Conservation (phyloP, 805 yeast genomes). For the Groenewaldozyma tartarivorans region DNA sequence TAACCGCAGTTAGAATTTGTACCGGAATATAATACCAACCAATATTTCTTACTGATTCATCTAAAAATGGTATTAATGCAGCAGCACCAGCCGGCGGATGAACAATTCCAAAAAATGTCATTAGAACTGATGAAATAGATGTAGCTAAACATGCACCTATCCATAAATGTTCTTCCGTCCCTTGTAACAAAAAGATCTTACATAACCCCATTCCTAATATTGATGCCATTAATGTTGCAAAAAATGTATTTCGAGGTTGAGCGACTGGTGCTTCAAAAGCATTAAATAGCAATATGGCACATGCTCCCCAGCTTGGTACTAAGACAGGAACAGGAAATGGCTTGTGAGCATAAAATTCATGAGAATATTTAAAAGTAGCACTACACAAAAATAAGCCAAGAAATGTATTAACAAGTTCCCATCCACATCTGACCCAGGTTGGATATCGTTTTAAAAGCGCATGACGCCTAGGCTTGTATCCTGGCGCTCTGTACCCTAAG, state of each 20-base stretch:
- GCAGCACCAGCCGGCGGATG: conserved; percentile 73
- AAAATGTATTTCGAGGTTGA: conserved; percentile 51
- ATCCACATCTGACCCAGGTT: conserved; percentile 5
- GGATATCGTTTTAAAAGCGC: too few relatives aligned
- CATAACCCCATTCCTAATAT: conserved; percentile 45
- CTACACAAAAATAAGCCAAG: conserved; percentile 21
- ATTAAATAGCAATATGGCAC: conserved; percentile 51
- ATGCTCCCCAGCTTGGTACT: conserved; percentile 41
- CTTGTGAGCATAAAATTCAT: conserved; percentile 14
- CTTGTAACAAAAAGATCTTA: conserved; percentile 41
- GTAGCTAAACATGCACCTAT: conserved; percentile 50
- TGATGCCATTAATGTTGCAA: conserved; percentile 48
- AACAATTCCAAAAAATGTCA: conserved; percentile 45
- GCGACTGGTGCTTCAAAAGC: conserved; percentile 48
- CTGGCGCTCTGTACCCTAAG: conserved; percentile 17
- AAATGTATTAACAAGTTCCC: conserved; percentile 19
- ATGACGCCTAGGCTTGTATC: conserved; percentile 10
- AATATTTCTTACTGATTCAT: conserved; percentile 35
- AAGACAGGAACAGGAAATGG: conserved; percentile 17
- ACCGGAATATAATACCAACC: conserved; percentile 61
- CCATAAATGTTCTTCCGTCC: conserved; percentile 42
- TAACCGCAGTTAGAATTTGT: conserved; percentile 39
- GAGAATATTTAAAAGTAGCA: conserved; percentile 19
- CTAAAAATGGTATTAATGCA: conserved; percentile 48
- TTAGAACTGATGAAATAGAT: conserved; percentile 42